These are phyloP conservation scores for Coemansia sp. DNA, from an alignment of 192 early-diverging fungal genomes.

Conservation along the genomic window DNA sequence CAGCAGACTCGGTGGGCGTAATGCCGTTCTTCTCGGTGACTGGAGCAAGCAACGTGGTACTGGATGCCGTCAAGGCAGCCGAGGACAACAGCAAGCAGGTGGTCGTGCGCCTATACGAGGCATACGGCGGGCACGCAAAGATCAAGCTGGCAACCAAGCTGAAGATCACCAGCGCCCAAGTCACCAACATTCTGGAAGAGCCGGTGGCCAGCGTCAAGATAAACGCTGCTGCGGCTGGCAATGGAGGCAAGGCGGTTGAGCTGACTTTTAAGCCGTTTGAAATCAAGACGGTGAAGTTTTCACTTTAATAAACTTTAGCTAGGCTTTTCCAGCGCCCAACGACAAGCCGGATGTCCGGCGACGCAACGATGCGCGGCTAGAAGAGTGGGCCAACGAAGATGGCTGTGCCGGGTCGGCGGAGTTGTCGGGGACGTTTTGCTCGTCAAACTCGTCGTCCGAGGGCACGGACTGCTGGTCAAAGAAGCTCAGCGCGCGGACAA, in stretches of 20 bases:
- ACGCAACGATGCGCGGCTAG: neutral
- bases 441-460: neutral
- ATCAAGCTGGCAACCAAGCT: slow-evolving; percentile 25
- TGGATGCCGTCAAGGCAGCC: slow-evolving; percentile 90
- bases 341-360: neutral
- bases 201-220: slow-evolving; percentile 9
- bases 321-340: too few relatives aligned
- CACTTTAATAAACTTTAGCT: neutral
- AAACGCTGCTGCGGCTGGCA: neutral
- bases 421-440: slow-evolving; percentile 13
- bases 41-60: slow-evolving; percentile 66
- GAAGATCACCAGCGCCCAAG: slow-evolving; percentile 11
- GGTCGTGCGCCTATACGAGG: slow-evolving; percentile 85
- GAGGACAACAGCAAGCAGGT: slow-evolving; percentile 69
- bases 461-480: slow-evolving; percentile 6
- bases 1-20: neutral
- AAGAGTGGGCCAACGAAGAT: neutral
- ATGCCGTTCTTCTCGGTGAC: slow-evolving; percentile 22
- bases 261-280: slow-evolving; percentile 37
- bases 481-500: slow-evolving; percentile 1
- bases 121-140: slow-evolving; percentile 72
- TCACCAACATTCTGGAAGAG: slow-evolving; percentile 45
- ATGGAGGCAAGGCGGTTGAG: slow-evolving; percentile 5
- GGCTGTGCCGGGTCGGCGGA: too few relatives aligned
- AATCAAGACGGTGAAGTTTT: slow-evolving; percentile 27